Base-by-base conservation (phyloP, 768 basidiomycete species). In the Lepiota venenata region DNA sequence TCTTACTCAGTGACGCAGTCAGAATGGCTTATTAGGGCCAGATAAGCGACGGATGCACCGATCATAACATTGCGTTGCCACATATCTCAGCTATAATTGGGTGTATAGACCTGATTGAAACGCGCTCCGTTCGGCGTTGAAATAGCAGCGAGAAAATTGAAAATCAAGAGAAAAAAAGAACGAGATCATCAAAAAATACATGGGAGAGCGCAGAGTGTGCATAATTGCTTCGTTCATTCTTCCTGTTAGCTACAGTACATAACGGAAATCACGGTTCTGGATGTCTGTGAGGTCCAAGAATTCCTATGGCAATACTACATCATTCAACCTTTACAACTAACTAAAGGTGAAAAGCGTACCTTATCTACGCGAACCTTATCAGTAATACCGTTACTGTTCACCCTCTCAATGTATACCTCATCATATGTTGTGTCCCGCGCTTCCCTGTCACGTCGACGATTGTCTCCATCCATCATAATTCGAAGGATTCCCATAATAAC, bases 181-280 rank as follows among this genome's bases (percentile, higher is more conserved):
- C 32, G 1, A 32, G 6, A 32, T 32, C 10, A 9, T 32, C 10
- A 32, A 32, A 11, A 9, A 32, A 11, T 7, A 32, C 32, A 32
- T 32, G 9, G 25, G 5, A 25, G 25, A 5, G 25, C 25, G 25
- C 5, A 32, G 5, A 25, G 25, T 2, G 25, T 5, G 25, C 5
- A 32, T 11, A 9, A 32, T 9, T 32, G 32, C 32, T 32, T 32
- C 32, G 32, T 32, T 32, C 8, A 32, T 9, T 11, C 6, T 32
- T 8, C 32, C 32, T 11, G 8, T 32, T 11, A 8, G 8, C 25
- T 67, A 87, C 53, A 88, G 67, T 22, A 88, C 84, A 61, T 88
- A 89, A 70, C 88, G 74, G 68, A 85, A 88, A 50, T 87, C 84
- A 9, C 80, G 75, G 60, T 89, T 89, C 64, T 88, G 83, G 27